These are phyloP conservation scores for Pichia insulana DNA, from an alignment of 805 yeast species.

Conservation along the genomic window DNA sequence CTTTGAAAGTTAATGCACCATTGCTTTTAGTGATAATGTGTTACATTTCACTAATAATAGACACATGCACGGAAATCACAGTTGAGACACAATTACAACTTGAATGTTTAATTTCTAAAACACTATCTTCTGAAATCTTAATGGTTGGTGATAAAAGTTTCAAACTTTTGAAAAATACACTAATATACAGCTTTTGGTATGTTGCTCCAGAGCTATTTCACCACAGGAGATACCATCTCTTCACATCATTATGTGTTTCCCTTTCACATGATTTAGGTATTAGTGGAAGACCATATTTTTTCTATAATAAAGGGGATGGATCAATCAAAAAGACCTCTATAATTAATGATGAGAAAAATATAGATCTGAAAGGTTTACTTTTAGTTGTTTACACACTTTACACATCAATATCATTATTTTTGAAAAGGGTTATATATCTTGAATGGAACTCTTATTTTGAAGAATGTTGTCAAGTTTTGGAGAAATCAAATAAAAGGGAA, in stretches of 20 bases:
- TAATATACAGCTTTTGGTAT: constrained; percentile 68
- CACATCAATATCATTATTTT: constrained; percentile 54
- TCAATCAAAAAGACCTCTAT: constrained; percentile 33
- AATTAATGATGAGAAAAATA: constrained; percentile 28
- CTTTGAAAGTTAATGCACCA: constrained; percentile 46
- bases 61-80: constrained; percentile 23
- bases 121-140: constrained; percentile 51
- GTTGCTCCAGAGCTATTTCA: constrained; percentile 76
- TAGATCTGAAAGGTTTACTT: constrained; percentile 44
- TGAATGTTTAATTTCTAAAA: constrained; percentile 44
- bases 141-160: constrained; percentile 62
- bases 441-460: constrained; percentile 60
- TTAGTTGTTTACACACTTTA: constrained; percentile 53
- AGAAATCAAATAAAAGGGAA: constrained; percentile 25
- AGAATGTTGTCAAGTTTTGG: constrained; percentile 47
- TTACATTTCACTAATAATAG: constrained; percentile 46
- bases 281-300: constrained; percentile 41
- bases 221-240: constrained; percentile 67
- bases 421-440: constrained; percentile 53
- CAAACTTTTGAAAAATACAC: constrained; percentile 55
- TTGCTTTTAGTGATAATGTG: constrained; percentile 56
- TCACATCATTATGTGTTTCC: constrained; percentile 55
- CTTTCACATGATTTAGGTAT: constrained; percentile 73
- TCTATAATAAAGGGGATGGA: constrained; percentile 33
- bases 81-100: constrained; percentile 37